Conservation (phyloP, 108 stramenopile genomes). For the Cylindrotheca fusiformis region DNA sequence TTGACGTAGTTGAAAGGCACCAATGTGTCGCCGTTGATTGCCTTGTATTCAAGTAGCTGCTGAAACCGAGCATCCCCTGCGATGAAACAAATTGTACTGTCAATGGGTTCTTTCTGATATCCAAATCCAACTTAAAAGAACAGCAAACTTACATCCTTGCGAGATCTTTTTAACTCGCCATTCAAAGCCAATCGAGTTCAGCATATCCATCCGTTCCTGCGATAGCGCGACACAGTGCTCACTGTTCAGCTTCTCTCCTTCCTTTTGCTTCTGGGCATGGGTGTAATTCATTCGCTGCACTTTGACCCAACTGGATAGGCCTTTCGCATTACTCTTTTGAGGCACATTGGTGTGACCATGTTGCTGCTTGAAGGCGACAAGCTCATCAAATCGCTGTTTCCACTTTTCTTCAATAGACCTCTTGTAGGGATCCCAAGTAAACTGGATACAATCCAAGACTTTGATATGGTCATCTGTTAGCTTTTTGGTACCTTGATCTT, state of each 20-base stretch:
- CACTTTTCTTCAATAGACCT: conserved; percentile 7
- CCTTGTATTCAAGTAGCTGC: background rate
- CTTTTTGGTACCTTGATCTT: background rate
- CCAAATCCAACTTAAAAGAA: background rate
- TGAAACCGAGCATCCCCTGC: background rate
- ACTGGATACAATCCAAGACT: conserved; percentile 6
- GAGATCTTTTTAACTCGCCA: conserved; percentile 7
- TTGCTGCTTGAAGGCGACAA: conserved; percentile 16
- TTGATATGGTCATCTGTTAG: conserved; percentile 10
- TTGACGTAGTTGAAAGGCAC: background rate
- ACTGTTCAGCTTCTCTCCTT: background rate
- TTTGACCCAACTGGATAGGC: conserved; percentile 34
- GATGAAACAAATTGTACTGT: background rate
- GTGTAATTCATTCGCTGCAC: conserved; percentile 17
- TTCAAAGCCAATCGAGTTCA: conserved; percentile 27
- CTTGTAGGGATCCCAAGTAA: conserved; percentile 6
- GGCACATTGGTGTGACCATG: conserved; percentile 35
- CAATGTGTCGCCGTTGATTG: background rate
- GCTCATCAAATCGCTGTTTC: conserved; percentile 25
- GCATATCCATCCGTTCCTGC: conserved; percentile 18
- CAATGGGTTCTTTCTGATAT: background rate
- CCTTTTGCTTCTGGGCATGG: background rate
- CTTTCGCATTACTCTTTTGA: conserved; percentile 11
- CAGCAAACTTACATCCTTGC: background rate
- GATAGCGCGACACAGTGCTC: conserved; percentile 2